Percentiles rank a stretch among this genome's conserved stretches.
These are phyloP conservation scores for Pestalotiopsis sp. DNA, from an alignment of 2,329 filamentous ascomycete species.

Conservation along the genomic window DNA sequence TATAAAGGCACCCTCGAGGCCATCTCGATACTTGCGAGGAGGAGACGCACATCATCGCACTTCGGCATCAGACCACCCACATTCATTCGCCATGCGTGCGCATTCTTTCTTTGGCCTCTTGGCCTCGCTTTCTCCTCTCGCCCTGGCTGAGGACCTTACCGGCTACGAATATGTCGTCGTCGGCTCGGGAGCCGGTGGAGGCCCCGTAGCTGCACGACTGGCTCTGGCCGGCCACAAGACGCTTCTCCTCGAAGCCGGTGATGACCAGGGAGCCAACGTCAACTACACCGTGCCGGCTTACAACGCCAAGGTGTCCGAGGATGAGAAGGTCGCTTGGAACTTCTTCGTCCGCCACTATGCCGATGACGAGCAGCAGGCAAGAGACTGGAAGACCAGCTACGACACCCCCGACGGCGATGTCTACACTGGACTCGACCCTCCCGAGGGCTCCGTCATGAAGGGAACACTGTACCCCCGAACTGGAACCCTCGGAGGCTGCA, in stretches of 20 bases:
- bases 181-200: slow-evolving; percentile 62
- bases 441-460: slow-evolving; percentile 48
- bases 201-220: slow-evolving; percentile 58
- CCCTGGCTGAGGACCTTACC: neutral
- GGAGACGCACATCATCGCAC: neutral
- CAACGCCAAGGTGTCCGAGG: slow-evolving; percentile 53
- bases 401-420: slow-evolving; percentile 46
- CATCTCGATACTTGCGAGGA: neutral
- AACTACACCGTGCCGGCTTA: slow-evolving; percentile 57
- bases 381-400: slow-evolving; percentile 61
- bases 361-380: slow-evolving; percentile 51
- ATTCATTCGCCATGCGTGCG: neutral
- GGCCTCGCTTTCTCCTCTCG: neutral
- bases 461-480: slow-evolving; percentile 59
- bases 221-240: slow-evolving; percentile 60
- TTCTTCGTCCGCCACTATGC: slow-evolving; percentile 65
- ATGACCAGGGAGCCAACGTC: slow-evolving; percentile 50
- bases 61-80: neutral
- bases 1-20: neutral
- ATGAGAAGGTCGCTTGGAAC: slow-evolving; percentile 60
- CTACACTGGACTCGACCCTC: slow-evolving; percentile 56
- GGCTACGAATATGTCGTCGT: slow-evolving; percentile 64
- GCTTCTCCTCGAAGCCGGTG: slow-evolving; percentile 61
- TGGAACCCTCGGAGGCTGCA: slow-evolving; percentile 59
- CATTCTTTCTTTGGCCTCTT: neutral